Base-by-base conservation (phyloP, 2,329 filamentous ascomycete species). In the Penicillium brevicompactum region DNA sequence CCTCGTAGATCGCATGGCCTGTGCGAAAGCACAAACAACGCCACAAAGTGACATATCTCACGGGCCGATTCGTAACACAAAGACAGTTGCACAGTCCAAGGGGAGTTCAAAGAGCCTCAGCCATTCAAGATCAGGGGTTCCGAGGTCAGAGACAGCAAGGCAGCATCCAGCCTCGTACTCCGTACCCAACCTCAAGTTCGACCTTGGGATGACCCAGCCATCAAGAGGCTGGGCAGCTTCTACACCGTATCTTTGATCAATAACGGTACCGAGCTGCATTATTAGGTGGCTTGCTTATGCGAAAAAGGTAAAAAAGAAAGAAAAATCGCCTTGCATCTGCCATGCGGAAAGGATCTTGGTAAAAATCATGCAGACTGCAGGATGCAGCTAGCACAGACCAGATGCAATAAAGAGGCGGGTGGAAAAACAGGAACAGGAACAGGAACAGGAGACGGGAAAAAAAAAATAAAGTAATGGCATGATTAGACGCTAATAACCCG, bases 21-120 rank as follows among this genome's bases (percentile, higher is more conserved):
- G 62, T 63, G 56, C 43, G 52, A 64, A 64, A 55, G 55, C n/a
- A 46, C 60, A 46, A 52, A 51, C 24, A 60, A 52, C 50, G 57
- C 55, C 59, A 52, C 56, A 21, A 60, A 62, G 37, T 58, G 62
- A 65, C 53, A 47, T 42, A 57, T 65, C 62, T 16, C 51, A 49
- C 21, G 22, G 14, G 22, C 18, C 11, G n/a, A 24, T 34, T 40
- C 30, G 13, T 27, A 18, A 38, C 22, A 5, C 27, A 24, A 45
- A 34, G 31, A 32, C n/a, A 50, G 27, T 31, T 30, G 24, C 31
- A 58, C 47, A 46, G 18, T 22, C 34, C 24, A 27, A 58, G 11
- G 18, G 27, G 27, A 27, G 5, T 27, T 27, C 24, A 27, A 27
- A 41, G 22, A 34, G 14, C 10, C 27, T 24, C 18, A 24, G 41